Base-by-base conservation (phyloP, 2,329 filamentous ascomycete species). In the Verticillium nonalfalfae region DNA sequence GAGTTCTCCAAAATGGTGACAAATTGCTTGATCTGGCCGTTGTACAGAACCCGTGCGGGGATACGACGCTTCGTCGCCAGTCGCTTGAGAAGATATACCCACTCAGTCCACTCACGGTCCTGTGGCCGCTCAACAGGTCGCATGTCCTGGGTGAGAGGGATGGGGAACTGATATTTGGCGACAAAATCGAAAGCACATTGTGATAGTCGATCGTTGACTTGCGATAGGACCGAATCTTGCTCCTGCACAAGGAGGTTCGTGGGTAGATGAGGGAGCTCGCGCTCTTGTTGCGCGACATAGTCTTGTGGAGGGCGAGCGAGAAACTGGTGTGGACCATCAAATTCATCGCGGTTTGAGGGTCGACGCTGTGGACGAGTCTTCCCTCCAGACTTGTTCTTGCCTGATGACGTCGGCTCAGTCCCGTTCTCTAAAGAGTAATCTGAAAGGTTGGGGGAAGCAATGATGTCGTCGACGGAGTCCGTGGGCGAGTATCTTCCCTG, bases 181-280 rank as follows among this genome's bases (percentile, higher is more conserved):
- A 96, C 88, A 75, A 96, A 96, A 76, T 96, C 90, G 80, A 90
- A 96, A 36, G 91, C 91, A 73, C 91, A 95, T 74, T 90, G 89
- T 31, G 91, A 93, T 56, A 96, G 81, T 64, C 91, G 85, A 75
- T 94, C 90, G 78, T 95, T 95, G 74, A 95, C 90, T 74, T 89
- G 85, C 61, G 85, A 85, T 61, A 95, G 80, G 68, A 96, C 90
- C 70, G 84, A 85, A 76, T 95, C 91, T 79, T 96, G 91, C 75
- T 96, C 91, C 75, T 92, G 87, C 60, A 91, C 88, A 69, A 90
- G 84, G 58, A 96, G 83, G 73, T 93, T 91, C 69, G 90, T 93
- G 56, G 91, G 91, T 36, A 95, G 85, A 73, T 90, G 88, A 21
- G 91, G 91, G 58, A 96, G 81, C 70, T 94, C 90, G 66, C 89